Evolutionary conservation across 148 eudicot genomes (phyloP).

Genomic region (Vaccinium corymbosum): DNA sequence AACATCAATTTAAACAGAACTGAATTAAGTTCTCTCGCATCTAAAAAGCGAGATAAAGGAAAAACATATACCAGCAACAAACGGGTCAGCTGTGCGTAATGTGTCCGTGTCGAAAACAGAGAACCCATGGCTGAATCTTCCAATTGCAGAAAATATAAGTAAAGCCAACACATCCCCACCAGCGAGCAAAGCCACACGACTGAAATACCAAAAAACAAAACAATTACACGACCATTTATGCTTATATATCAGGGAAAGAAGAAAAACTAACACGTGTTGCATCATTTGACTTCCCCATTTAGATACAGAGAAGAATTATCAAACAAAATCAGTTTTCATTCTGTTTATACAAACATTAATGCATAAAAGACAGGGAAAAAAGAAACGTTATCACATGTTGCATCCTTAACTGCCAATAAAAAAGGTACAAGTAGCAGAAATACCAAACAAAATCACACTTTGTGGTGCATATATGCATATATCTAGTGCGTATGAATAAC

Average conservation of each 20-base stretch:
- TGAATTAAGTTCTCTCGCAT: not conserved
- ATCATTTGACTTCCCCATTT: not conserved
- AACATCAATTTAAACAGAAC: not conserved
- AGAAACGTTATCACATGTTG: not conserved
- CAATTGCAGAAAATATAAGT: conserved; percentile 75
- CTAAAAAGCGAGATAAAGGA: not conserved
- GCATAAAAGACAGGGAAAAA: not conserved
- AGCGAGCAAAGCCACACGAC: conserved; percentile 70
- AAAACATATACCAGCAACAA: conserved; percentile 58
- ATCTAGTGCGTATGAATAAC: not conserved
- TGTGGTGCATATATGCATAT: not conserved
- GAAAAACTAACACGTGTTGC: conserved; percentile 66
- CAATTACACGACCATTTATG: not conserved
- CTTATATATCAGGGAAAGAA: not conserved
- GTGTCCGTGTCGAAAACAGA: conserved; percentile 75
- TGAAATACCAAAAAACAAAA: conserved; percentile 21
- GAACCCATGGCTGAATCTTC: conserved; percentile 93
- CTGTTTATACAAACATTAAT: not conserved
- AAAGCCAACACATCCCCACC: conserved; percentile 93
- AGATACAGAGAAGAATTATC: not conserved
- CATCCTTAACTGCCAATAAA: not conserved
- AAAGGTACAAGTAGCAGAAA: not conserved
- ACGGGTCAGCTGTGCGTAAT: conserved; percentile 85
- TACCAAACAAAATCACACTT: not conserved
- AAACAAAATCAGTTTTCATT: not conserved